Evolutionary conservation across 176 grass and related monocot genomes (phyloP), one percentile per base, ranked within the genome.

Genomic region (Guadua angustifolia): DNA sequence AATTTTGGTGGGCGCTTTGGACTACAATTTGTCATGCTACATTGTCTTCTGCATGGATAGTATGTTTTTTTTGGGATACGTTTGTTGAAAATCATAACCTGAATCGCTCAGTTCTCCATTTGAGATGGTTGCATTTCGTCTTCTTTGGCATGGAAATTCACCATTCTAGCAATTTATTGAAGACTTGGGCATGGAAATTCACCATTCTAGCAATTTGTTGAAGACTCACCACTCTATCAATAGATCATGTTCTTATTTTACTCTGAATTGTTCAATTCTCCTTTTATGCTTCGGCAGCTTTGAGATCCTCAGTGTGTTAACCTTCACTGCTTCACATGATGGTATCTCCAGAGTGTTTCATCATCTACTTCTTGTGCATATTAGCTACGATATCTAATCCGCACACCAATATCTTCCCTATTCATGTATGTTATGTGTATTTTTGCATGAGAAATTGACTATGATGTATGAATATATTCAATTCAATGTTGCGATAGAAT

Each of bases 221-320:
- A 52, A 52, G 50, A 19, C 51, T 53, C 17, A 53, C 51, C 51
- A 2, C 53, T 56, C 53, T 58, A 58, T 58, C 9, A 58, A 22
- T 58, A 22, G 5, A 1, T 16, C 61, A 68, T 79, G 11, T 19
- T 61, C 24, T 53, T 77, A 29, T 1, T 76, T 60, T 43, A 80
- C 26, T 40, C 21, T 61, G 39, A 88, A 74, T 75, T 9, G 17
- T 4, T 35, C 36, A 33, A 25, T 26, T 82, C 8, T 58, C 22
- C 5, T 58, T 74, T 74, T 36, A 38, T 38, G 8, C 7, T 55
- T 59, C 5, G 9, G n/a, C 3, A 17, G 3, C 55, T 22, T 19
- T 82, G 80, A 59, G 68, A 33, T 78, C 75, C 57, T 16, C 55
- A 60, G 39, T 63, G 61, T 65, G 17, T 61, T 26, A 38, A 55